Evolutionary conservation across 2,329 filamentous ascomycete species (phyloP).

Genomic region (Pseudogymnoascus sp.): DNA sequence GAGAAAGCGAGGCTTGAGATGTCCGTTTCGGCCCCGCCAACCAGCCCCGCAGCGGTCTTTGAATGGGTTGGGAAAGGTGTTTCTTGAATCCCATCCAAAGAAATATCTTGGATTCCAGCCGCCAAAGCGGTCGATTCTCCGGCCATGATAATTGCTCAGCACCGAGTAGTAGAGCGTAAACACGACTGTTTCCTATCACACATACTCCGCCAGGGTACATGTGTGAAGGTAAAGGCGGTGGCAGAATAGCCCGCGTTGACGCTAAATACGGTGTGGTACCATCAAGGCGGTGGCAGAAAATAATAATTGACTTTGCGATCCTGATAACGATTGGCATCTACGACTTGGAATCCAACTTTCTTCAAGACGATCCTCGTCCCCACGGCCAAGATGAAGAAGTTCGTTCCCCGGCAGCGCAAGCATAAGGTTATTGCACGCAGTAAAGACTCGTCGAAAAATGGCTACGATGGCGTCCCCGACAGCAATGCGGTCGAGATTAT

Average conservation of each 20-base stretch:
- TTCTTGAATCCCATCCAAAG: conserved; percentile 15
- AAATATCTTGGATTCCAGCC: neutral
- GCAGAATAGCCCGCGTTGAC: neutral
- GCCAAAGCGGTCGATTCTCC: neutral
- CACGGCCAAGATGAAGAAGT: conserved; percentile 34
- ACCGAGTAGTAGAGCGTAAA: neutral
- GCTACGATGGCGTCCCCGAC: conserved; percentile 36
- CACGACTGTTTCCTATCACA: neutral
- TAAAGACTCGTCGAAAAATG: conserved; percentile 38
- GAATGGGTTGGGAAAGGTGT: conserved; percentile 24
- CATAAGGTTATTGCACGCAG: conserved; percentile 61
- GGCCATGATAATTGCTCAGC: neutral
- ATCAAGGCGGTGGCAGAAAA: conserved; percentile 9
- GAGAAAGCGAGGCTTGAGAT: conserved; percentile 67
- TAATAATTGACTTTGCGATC: conserved; percentile 7
- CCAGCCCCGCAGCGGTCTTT: conserved; percentile 44
- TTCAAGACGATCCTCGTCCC: conserved; percentile 5
- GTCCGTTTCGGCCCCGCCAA: conserved; percentile 65
- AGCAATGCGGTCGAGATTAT: conserved; percentile 49
- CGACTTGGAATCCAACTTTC: neutral
- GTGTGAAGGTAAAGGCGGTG: conserved; percentile 9
- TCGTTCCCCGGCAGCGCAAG: conserved; percentile 59
- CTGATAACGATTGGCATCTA: conserved; percentile 9
- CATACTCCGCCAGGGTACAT: conserved; percentile 3
- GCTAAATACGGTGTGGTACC: neutral